Evolutionary conservation across 495 filamentous ascomycete genomes (phyloP).

Genomic region (Stereocaulon alpinum): DNA sequence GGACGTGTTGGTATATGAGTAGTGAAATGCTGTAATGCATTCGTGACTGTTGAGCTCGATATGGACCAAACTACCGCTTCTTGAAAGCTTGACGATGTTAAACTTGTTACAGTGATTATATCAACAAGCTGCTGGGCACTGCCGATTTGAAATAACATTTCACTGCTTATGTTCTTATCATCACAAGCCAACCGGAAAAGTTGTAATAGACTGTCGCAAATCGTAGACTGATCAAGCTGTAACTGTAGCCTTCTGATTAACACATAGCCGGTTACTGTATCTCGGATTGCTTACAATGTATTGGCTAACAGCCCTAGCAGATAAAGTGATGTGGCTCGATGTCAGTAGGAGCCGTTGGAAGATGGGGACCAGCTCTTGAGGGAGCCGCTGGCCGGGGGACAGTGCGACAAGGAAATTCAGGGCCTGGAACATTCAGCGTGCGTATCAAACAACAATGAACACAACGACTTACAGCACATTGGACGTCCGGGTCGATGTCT

Average conservation of each 20-base stretch:
- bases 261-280: background rate
- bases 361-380: slow-evolving; percentile 5
- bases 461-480: slow-evolving; percentile 29
- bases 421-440: slow-evolving; percentile 24
- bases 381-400: background rate
- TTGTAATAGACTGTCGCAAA: slow-evolving; percentile 1
- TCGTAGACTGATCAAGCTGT: slow-evolving; percentile 4
- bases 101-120: background rate
- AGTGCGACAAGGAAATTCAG: slow-evolving; percentile 28
- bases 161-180: background rate
- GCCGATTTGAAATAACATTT: background rate
- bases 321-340: background rate
- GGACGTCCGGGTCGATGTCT: slow-evolving; percentile 32
- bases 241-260: slow-evolving; percentile 2
- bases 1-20: background rate
- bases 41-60: background rate
- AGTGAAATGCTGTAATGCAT: slow-evolving; percentile 1
- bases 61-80: background rate
- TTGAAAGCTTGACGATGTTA: background rate
- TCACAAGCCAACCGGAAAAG: background rate
- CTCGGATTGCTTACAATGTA: slow-evolving; percentile 1
- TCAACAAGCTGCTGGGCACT: slow-evolving; percentile 5
- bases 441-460: background rate
- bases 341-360: background rate
- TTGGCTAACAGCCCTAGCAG: background rate